Conservation (phyloP, 139 green algal species). For the Dunaliella primolecta region DNA sequence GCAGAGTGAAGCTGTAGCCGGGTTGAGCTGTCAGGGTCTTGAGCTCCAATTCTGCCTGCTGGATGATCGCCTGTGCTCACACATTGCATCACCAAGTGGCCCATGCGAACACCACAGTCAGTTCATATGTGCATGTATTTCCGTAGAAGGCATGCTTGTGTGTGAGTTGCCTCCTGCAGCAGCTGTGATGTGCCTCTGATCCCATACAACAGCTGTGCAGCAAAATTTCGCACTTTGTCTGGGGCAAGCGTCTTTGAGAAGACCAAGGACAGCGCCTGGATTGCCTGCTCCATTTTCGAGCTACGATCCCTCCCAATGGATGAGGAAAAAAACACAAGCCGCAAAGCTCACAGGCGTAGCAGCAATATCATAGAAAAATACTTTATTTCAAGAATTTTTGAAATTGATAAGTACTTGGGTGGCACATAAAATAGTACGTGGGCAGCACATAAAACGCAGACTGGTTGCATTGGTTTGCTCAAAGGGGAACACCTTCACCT, state of each 20-base stretch:
- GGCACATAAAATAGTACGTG: too few species aligned
- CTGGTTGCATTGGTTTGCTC: too few species aligned
- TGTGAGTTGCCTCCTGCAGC: neutral
- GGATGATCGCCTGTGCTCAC: constrained; percentile 68
- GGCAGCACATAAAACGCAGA: too few species aligned
- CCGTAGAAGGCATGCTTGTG: too few species aligned
- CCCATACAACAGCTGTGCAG: neutral
- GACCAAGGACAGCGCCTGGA: constrained; percentile 38
- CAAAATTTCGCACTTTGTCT: constrained; percentile 27
- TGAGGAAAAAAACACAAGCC: too few species aligned
- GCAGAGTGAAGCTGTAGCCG: constrained; percentile 67
- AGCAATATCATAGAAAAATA: too few species aligned
- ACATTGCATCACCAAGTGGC: neutral
- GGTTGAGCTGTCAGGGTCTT: constrained; percentile 63
- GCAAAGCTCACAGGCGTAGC: too few species aligned
- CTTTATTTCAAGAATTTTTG: too few species aligned
- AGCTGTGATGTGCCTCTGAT: neutral
- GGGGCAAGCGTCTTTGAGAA: constrained; percentile 45
- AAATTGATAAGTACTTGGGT: too few species aligned
- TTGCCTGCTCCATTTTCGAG: neutral
- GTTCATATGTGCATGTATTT: too few species aligned
- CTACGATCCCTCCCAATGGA: neutral
- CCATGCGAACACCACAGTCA: too few species aligned
- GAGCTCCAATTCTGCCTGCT: constrained; percentile 75
- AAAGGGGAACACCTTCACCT: too few species aligned